Evolutionary conservation across 129 eudicot species (phyloP), one percentile per base, ranked within the genome.

Genomic region (Saussurea involucrata): DNA sequence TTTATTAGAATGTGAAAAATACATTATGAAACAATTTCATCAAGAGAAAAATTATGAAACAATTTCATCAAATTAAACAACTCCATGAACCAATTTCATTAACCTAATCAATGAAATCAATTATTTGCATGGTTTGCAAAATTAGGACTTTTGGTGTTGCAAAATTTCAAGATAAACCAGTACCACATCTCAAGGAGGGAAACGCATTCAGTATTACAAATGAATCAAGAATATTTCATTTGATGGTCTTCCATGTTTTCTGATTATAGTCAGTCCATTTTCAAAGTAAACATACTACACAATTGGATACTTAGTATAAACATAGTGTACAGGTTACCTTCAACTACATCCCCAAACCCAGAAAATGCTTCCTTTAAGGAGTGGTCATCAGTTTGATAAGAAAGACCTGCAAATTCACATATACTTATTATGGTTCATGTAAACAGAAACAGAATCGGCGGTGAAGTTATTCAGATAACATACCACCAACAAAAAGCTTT

Each of bases 401-500:
- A 72, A 72, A 71, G 74, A 10, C 78, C 96, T 92, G 71, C 44
- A 18, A 15, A 61, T 60, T 33, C 53, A 61, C 34, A 60, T 33
- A 33, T 33, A 74, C 8, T 27, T 12, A 71, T 57, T 32, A 73
- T 22, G 6, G 22, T 8, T 32, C 55, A 20, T 58, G 18, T 5
- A 63, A 73, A 57, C 10, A 8, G 2, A 8, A 58, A 60, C 1
- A 60, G 28, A 29, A 29, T 5, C 0, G 27, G 12, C 2, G 1
- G 4, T 31, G 24, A 66, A 12, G 34, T 67, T 29, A 67, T 8
- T 22, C 20, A 5, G 69, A 32, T 24, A 7, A 36, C 73, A 82
- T 83, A 89, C 97, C 91, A 60, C 96, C 97, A 80, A 89, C 57
- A 76, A 92, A 92, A 44, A 92, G 93, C 86, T 87, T 92, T 5